These are phyloP conservation scores for Lachancea waltii DNA, from an alignment of 805 yeast species.

Conservation along the genomic window DNA sequence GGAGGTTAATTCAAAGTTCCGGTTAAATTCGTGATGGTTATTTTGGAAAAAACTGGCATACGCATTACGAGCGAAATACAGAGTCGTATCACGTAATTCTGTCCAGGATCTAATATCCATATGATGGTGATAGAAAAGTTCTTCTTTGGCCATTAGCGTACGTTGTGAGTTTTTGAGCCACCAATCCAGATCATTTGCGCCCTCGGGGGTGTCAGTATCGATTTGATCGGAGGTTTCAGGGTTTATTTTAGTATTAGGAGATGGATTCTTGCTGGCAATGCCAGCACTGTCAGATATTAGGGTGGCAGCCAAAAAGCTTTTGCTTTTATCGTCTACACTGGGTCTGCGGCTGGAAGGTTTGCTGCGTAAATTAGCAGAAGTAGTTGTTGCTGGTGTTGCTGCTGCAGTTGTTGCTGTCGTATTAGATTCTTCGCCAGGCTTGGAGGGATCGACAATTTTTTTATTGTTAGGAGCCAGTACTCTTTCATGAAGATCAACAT, in stretches of 20 bases:
- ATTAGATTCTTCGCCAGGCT: constrained; percentile 12
- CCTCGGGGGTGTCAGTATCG: not conserved
- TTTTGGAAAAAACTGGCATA: constrained; percentile 46
- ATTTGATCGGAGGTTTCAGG: not conserved
- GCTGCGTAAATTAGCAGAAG: not conserved
- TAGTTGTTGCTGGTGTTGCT: constrained; percentile 16
- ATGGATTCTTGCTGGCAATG: not conserved
- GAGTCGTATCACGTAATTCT: constrained; percentile 42
- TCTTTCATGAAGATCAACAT: constrained; percentile 27
- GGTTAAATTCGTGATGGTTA: constrained; percentile 46
- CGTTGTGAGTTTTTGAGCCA: constrained; percentile 2
- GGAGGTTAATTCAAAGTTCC: constrained; percentile 48
- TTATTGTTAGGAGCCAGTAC: constrained; percentile 3
- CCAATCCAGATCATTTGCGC: not conserved
- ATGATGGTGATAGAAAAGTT: constrained; percentile 51
- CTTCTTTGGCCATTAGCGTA: constrained; percentile 29
- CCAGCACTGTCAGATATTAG: constrained; percentile 5
- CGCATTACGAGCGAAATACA: constrained; percentile 42
- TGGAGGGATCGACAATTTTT: constrained; percentile 2
- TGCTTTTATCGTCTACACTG: constrained; percentile 6
- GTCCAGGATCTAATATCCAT: constrained; percentile 59
- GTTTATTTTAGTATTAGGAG: not conserved
- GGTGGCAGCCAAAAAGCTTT: constrained; percentile 4
- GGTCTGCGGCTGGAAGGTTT: constrained; percentile 3
- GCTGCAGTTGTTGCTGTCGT: constrained; percentile 8